Percentiles rank a stretch among this genome's conserved stretches.
phyloP scores from a whole-genome alignment of 2,329 filamentous ascomycete genomes.

The Trichoderma pleuroti region DNA sequence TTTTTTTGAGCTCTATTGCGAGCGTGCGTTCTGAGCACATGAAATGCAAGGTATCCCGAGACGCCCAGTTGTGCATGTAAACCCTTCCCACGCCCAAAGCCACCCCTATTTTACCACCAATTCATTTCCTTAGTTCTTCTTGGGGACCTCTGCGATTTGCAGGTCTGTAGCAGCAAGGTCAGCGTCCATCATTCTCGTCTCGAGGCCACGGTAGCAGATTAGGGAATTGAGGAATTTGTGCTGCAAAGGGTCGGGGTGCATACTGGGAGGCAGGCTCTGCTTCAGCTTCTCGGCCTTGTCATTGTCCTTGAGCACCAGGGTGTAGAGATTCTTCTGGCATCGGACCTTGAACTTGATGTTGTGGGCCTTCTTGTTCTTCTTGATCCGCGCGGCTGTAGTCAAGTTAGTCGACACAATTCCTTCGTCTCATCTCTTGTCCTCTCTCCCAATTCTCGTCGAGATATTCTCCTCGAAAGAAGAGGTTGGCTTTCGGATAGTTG shows the following conservation, averaged over 20 bases:
- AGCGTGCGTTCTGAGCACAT: slow-evolving; percentile 40
- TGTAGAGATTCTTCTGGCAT: slow-evolving; percentile 95
- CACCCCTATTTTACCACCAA: slow-evolving; percentile 24
- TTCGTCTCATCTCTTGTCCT: background rate
- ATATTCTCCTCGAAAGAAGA: background rate
- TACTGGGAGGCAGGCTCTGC: slow-evolving; percentile 97
- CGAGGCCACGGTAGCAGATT: background rate
- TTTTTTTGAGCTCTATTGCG: slow-evolving; percentile 37
- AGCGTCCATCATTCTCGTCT: slow-evolving; percentile 17
- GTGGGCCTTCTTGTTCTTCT: slow-evolving; percentile 88
- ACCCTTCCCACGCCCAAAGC: slow-evolving; percentile 32
- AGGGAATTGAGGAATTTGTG: background rate
- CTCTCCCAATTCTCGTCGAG: background rate
- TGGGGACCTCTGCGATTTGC: slow-evolving; percentile 52
- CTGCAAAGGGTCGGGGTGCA: slow-evolving; percentile 36
- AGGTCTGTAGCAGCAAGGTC: slow-evolving; percentile 38
- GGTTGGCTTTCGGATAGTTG: slow-evolving; percentile 9
- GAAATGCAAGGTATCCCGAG: slow-evolving; percentile 54
- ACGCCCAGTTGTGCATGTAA: slow-evolving; percentile 50
- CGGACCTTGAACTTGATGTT: slow-evolving; percentile 99
- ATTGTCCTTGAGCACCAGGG: slow-evolving; percentile 94
- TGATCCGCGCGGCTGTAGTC: slow-evolving; percentile 74
- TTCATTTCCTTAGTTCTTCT: slow-evolving; percentile 45
- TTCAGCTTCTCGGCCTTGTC: slow-evolving; percentile 99
- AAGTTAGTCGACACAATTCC: slow-evolving; percentile 29